Conservation (phyloP, 2,329 filamentous ascomycete genomes). For the Ophiostoma sp. region DNA sequence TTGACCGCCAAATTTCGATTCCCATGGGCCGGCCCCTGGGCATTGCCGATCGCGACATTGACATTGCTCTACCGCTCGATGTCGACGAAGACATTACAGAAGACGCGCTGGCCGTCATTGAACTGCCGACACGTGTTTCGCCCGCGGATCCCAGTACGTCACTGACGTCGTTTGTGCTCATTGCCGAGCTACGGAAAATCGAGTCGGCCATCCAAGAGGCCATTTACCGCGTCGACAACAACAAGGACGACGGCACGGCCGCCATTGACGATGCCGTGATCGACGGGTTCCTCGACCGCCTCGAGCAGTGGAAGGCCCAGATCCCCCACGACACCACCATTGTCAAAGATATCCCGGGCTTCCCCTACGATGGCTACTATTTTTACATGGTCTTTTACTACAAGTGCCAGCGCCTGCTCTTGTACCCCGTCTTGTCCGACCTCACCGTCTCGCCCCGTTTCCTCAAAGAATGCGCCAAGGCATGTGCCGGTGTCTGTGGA, state of each 20-base stretch:
- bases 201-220: conserved; percentile 32
- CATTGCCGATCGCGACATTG: conserved; percentile 37
- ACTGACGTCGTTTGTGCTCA: conserved; percentile 34
- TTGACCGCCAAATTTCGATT: conserved; percentile 38
- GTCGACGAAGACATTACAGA: conserved; percentile 33
- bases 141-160: conserved; percentile 31
- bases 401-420: conserved; percentile 22
- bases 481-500: conserved; percentile 35
- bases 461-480: conserved; percentile 21
- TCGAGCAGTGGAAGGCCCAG: conserved; percentile 30
- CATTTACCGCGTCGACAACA: conserved; percentile 31
- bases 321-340: conserved; percentile 28
- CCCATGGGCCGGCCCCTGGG: conserved; percentile 37
- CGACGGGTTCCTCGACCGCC: conserved; percentile 28
- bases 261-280: conserved; percentile 22
- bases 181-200: conserved; percentile 30
- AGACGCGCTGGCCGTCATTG: conserved; percentile 20
- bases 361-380: conserved; percentile 15
- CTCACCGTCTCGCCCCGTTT: neutral
- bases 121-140: conserved; percentile 7
- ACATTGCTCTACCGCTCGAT: conserved; percentile 36
- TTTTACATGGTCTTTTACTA: conserved; percentile 24
- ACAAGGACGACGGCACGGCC: neutral
- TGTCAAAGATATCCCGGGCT: conserved; percentile 11
- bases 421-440: conserved; percentile 16